Evolutionary conservation across 257 asterid species (phyloP).

Genomic region (Nicotiana attenuata): DNA sequence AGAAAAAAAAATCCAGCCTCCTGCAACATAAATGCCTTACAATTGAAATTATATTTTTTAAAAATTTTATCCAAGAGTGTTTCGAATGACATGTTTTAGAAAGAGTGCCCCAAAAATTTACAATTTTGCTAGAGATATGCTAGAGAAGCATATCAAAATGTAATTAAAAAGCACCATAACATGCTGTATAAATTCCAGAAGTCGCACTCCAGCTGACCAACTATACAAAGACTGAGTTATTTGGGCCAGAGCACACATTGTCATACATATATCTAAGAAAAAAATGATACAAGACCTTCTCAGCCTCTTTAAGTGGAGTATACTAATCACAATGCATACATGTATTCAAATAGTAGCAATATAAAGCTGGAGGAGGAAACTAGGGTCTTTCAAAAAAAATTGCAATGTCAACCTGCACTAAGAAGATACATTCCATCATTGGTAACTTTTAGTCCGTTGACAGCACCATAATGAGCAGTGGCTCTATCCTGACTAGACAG

Average conservation of each 20-base stretch:
- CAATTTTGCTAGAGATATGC: background rate
- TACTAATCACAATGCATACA: background rate
- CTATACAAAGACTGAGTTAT: background rate
- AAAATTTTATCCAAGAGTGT: background rate
- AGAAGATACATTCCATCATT: conserved; percentile 94
- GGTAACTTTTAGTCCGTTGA: conserved; percentile 76
- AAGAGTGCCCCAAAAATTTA: background rate
- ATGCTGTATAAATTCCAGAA: background rate
- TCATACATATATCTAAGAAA: background rate
- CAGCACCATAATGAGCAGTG: conserved; percentile 94
- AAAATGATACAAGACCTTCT: background rate
- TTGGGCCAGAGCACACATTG: background rate
- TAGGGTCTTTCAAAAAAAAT: background rate
- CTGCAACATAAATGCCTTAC: background rate
- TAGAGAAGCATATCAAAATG: background rate
- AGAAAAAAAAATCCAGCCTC: background rate
- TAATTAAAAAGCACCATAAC: background rate
- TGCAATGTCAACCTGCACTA: conserved; percentile 74
- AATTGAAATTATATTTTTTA: background rate
- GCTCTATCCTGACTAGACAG: conserved; percentile 83
- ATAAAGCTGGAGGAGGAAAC: background rate
- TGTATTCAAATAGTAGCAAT: background rate
- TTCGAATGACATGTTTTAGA: background rate
- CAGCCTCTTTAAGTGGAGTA: background rate
- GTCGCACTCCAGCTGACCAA: background rate